Base-by-base conservation (phyloP, 768 basidiomycete species). In the Hericium coralloides region DNA sequence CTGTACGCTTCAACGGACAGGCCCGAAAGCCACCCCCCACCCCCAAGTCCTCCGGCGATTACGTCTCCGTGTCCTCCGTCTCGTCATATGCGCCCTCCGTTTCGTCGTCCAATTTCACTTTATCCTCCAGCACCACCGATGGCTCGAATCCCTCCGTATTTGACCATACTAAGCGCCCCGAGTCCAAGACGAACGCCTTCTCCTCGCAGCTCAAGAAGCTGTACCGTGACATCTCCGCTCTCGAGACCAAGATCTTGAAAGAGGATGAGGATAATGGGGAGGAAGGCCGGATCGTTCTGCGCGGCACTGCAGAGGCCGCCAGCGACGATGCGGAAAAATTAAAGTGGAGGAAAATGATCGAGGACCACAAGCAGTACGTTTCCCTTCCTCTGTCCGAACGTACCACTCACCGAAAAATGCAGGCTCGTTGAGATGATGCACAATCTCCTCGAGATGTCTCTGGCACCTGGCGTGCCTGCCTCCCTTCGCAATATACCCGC, bases 361-460 rank as follows among this genome's bases (percentile, higher is more conserved):
- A 74, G 0, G 83, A 89, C 66, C 97, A 99, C 69, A 97, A 95
- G 70, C 77, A 81, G 95, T 90, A 63, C 60, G 87, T 75, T n/a
- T 1, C 43, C 43, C 26, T 37, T 38, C 26, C 25, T 15, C 43
- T 15, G 61, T 52, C 49, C 37, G 15, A 38, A 41, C 56, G 53
- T 50, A 62, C 31, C 31, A 31, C 31, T 31, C 7, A 31, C 60
- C 39, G 14, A 8, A 59, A n/a, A 48, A 53, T 53, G 49, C 63
- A 98, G 95, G 58, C 80, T 98, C 5, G 92, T 90, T 0, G 95
- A 98, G 63, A 80, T 83, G 58, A 92, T 95, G 63, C 92, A 94
- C 70, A 86, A 89, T 58, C 81, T 99, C 25, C 80, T 99, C 54
- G 79, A 84, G 39, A 82, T 95, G 1, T 90, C 93, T 0, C 80